Conservation (phyloP, 2,329 filamentous ascomycete genomes). For the Penicillium nordicum region DNA sequence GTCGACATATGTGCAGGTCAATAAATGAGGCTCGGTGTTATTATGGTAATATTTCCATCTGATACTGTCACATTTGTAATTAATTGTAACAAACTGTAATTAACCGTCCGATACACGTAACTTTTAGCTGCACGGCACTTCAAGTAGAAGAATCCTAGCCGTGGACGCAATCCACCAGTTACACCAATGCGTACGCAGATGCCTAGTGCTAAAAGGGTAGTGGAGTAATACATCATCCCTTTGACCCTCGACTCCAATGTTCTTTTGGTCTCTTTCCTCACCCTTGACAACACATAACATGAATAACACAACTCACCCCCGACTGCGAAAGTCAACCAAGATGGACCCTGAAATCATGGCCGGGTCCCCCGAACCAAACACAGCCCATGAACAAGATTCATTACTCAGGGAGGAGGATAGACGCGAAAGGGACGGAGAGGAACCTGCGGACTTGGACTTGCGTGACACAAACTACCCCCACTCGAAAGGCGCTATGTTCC, state of each 20-base stretch:
- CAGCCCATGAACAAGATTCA: not conserved
- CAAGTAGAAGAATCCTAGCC: not conserved
- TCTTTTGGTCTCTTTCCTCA: not conserved
- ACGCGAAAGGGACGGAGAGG: not conserved
- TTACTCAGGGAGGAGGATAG: not conserved
- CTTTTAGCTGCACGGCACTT: not conserved
- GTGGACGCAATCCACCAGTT: not conserved
- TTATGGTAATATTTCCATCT: not conserved
- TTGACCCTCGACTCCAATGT: not conserved
- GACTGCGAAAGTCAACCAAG: constrained; percentile 6
- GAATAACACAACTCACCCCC: not conserved
- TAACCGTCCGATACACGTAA: not conserved
- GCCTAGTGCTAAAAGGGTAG: not conserved
- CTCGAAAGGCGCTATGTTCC: constrained; percentile 19
- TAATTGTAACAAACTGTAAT: not conserved
- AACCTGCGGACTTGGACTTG: not conserved
- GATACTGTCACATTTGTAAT: not conserved
- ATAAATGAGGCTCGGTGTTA: not conserved
- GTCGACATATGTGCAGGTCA: not conserved
- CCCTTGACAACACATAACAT: not conserved
- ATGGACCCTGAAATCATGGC: not conserved
- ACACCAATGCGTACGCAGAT: not conserved
- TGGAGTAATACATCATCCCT: constrained; percentile 3
- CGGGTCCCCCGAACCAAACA: not conserved
- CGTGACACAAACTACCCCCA: not conserved